A percentile compares a stretch with the other conserved stretches of the same genome.
These are phyloP conservation scores for Avicennia marina DNA, from an alignment of 257 asterid genomes.

Conservation along the genomic window DNA sequence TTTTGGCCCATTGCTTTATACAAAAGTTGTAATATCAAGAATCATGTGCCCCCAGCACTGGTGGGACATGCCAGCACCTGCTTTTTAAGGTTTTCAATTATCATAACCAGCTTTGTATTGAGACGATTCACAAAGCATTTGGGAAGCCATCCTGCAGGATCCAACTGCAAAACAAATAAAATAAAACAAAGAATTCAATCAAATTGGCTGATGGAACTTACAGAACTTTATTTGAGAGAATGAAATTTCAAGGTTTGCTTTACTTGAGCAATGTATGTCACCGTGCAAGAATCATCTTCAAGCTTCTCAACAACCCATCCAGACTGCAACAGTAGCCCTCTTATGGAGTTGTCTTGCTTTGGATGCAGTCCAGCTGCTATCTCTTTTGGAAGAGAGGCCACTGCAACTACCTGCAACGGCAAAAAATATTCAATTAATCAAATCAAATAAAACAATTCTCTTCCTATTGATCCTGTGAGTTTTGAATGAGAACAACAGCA, in stretches of 20 bases:
- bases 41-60: constrained; percentile 8
- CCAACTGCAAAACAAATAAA: constrained; percentile 63
- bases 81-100: constrained; percentile 80
- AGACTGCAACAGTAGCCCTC: constrained; percentile 76
- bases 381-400: constrained; percentile 91
- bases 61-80: constrained; percentile 79
- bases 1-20: not conserved
- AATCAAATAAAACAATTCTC: not conserved
- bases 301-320: constrained; percentile 98
- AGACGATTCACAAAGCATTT: constrained; percentile 86
- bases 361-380: constrained; percentile 89
- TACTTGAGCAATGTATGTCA: constrained; percentile 90
- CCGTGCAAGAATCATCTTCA: constrained; percentile 76
- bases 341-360: constrained; percentile 65
- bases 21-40: constrained; percentile 23
- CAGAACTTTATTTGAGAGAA: too few species aligned
- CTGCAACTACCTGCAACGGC: constrained; percentile 72
- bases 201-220: too few species aligned
- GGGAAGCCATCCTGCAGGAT: constrained; percentile 96
- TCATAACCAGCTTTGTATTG: constrained; percentile 83
- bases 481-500: not conserved
- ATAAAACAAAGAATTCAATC: too few species aligned
- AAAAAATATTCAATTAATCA: not conserved
- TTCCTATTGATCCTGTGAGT: not conserved
- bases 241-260: too few species aligned